Evolutionary conservation across 1,284 basidiomycete species (phyloP).

Genomic region (Leccinum subatratum): DNA sequence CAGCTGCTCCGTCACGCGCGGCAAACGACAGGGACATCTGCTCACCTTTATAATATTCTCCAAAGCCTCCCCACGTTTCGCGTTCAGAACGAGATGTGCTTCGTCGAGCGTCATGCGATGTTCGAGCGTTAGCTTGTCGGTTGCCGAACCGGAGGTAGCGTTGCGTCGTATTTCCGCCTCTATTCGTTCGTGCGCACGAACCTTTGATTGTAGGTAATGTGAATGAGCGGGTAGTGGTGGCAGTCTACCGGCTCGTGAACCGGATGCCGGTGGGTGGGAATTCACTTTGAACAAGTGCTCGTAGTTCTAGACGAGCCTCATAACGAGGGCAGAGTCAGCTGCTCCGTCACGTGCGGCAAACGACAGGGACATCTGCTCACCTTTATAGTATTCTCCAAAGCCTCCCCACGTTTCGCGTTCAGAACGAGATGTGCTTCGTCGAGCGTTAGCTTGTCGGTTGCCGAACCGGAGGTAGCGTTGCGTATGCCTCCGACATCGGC

Average conservation of each 20-base stretch:
- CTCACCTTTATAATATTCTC: conserved; percentile 72
- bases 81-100: conserved; percentile 90
- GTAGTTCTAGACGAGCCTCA: no score
- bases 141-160: conserved; percentile 54
- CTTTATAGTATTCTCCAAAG: conserved; percentile 67
- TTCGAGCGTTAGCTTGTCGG: conserved; percentile 75
- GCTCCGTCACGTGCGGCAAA: conserved; percentile 1
- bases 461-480: conserved; percentile 70
- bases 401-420: conserved; percentile 78
- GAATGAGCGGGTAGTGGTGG: conserved; percentile 56
- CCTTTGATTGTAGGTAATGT: conserved; percentile 95
- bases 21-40: conserved; percentile 6
- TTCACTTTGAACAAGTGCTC: conserved; percentile 88
- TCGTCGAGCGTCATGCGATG: conserved; percentile 96
- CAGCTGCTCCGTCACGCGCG: conserved; percentile 6
- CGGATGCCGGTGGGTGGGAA: conserved; percentile 43
- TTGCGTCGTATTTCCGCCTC: conserved; percentile 76
- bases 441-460: conserved; percentile 74
- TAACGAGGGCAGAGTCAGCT: conserved; percentile 3
- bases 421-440: conserved; percentile 95
- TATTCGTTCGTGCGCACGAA: conserved; percentile 90
- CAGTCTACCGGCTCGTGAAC: conserved; percentile 34
- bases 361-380: conserved; percentile 40
- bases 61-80: conserved; percentile 70
- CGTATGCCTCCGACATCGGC: conserved; percentile 69